phyloP scores from a whole-genome alignment of 805 yeast species.

The Metschnikowia bowlesiae region DNA sequence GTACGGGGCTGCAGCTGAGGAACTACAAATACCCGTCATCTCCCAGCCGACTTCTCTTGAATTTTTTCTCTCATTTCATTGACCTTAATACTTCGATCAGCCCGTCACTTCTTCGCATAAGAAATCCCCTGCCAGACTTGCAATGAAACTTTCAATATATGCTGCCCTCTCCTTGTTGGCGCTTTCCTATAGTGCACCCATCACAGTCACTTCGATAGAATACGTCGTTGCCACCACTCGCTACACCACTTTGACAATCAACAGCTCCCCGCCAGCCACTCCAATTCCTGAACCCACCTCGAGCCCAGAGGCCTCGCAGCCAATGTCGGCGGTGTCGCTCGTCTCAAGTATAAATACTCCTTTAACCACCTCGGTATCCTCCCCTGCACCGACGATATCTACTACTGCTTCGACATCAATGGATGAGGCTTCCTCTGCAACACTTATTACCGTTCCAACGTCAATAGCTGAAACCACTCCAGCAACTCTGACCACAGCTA shows the following conservation, averaged over 20 bases:
- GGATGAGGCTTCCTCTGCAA: no score
- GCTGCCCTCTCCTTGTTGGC: constrained; percentile 8
- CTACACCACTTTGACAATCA: constrained; percentile 10
- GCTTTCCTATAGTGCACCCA: constrained; percentile 10
- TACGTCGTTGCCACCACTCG: constrained; percentile 10
- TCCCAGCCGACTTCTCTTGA: neutral
- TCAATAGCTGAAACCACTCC: no score
- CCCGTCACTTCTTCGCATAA: neutral
- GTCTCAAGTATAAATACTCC: neutral
- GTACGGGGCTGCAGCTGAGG: neutral
- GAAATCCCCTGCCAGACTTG: neutral
- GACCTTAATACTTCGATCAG: neutral
- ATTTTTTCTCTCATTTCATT: neutral
- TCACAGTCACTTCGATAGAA: constrained; percentile 7
- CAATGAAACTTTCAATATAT: constrained; percentile 9
- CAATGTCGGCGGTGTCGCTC: neutral
- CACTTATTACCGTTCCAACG: no score
- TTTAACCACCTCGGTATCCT: neutral
- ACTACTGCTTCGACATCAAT: no score
- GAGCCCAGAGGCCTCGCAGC: neutral
- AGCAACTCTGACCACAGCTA: no score
- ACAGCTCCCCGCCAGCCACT: constrained; percentile 10
- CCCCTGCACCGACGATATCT: no score
- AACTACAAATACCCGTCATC: neutral
- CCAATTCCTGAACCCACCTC: neutral